Evolutionary conservation across 805 yeast genomes (phyloP).

Genomic region (Cyberlindnera subsufficiens): DNA sequence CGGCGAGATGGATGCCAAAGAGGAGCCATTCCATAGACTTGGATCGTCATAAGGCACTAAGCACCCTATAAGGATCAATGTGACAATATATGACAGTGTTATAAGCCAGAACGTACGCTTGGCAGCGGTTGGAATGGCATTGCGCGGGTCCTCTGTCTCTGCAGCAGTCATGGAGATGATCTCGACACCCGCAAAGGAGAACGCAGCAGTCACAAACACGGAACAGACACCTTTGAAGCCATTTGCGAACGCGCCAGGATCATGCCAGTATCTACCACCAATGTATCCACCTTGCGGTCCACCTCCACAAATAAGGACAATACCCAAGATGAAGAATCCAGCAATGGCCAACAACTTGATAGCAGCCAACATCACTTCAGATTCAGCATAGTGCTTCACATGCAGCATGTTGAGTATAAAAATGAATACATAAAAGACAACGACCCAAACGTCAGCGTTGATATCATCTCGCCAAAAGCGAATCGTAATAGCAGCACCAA

Average conservation of each 20-base stretch:
- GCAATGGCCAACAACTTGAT: slow-evolving; percentile 43
- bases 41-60: slow-evolving; percentile 59
- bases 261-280: slow-evolving; percentile 45
- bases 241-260: slow-evolving; percentile 47
- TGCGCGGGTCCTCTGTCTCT: slow-evolving; percentile 63
- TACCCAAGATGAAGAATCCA: slow-evolving; percentile 44
- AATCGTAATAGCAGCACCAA: slow-evolving; percentile 54
- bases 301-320: slow-evolving; percentile 49
- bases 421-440: slow-evolving; percentile 43
- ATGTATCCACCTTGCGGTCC: slow-evolving; percentile 43
- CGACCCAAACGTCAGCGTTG: slow-evolving; percentile 56
- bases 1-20: slow-evolving; percentile 66
- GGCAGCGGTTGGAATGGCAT: slow-evolving; percentile 63
- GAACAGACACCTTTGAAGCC: slow-evolving; percentile 65
- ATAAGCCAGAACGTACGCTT: slow-evolving; percentile 82
- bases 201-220: slow-evolving; percentile 70
- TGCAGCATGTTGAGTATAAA: slow-evolving; percentile 43
- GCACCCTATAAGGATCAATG: slow-evolving; percentile 52
- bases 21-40: slow-evolving; percentile 39
- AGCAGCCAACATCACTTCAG: slow-evolving; percentile 42
- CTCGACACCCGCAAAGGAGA: slow-evolving; percentile 70
- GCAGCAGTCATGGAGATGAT: slow-evolving; percentile 72
- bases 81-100: slow-evolving; percentile 55
- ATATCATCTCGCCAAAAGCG: slow-evolving; percentile 42
- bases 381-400: slow-evolving; percentile 50